Percentiles rank a stretch among this genome's conserved stretches.
phyloP scores from a whole-genome alignment of 768 basidiomycete species.

The Termitomyces sp. region DNA sequence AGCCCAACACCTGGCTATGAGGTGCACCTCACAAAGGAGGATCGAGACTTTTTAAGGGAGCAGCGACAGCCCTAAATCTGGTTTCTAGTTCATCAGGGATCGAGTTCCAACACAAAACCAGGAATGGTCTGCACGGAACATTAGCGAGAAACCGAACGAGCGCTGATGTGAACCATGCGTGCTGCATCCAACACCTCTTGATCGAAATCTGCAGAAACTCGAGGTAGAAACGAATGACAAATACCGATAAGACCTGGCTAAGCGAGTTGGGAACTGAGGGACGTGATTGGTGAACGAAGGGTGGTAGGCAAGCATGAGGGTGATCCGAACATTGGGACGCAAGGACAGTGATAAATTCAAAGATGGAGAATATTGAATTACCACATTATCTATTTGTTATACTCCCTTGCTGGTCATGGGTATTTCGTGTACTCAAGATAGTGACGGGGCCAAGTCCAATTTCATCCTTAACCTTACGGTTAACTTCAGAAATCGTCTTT shows the following conservation, averaged over 20 bases:
- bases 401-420: not conserved
- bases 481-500: constrained; percentile 19
- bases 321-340: not conserved
- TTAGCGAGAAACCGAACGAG: no score
- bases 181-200: not conserved
- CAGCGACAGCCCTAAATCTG: no score
- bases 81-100: no score
- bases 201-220: not conserved
- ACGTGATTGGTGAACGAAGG: not conserved
- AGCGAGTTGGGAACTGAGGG: not conserved
- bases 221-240: no score
- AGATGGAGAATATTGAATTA: not conserved
- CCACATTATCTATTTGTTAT: not conserved
- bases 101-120: no score
- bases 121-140: no score
- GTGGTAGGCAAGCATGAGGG: not conserved
- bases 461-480: constrained; percentile 20
- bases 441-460: constrained; percentile 26
- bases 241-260: not conserved
- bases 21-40: no score
- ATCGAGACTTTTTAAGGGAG: no score
- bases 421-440: constrained; percentile 8
- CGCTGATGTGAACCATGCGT: no score
- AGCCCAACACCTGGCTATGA: no score
- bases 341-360: no score